These are phyloP conservation scores for Leishmania tropica DNA, from an alignment of 208 protist genomes.

Conservation along the genomic window DNA sequence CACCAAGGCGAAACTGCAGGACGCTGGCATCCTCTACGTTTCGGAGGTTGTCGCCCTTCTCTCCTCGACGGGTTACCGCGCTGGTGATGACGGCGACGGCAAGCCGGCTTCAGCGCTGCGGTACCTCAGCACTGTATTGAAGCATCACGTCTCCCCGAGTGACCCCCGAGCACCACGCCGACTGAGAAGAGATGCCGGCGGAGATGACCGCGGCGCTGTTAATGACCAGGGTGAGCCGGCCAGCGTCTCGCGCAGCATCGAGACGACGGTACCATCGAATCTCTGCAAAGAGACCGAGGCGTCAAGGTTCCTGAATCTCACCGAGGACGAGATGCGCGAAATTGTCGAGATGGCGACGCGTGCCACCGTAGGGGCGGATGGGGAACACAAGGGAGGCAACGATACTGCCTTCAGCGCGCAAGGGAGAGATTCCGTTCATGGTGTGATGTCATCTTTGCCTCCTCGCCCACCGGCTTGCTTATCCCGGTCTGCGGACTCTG, in stretches of 20 bases:
- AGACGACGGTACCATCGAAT: neutral
- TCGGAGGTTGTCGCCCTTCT: slow-evolving; percentile 41
- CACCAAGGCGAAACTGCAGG: slow-evolving; percentile 79
- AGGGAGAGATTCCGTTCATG: too few species aligned
- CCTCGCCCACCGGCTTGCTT: neutral
- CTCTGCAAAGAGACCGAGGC: too few species aligned
- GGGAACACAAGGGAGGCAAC: neutral
- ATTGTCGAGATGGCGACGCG: slow-evolving; percentile 4
- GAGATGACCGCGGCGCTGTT: neutral
- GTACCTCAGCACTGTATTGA: neutral
- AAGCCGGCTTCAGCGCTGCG: neutral
- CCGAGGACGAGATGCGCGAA: slow-evolving; percentile 17
- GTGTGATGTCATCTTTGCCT: neutral
- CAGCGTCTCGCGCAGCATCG: neutral
- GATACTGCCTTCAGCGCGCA: neutral
- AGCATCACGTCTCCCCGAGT: neutral
- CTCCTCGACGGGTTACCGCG: neutral
- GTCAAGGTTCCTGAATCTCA: slow-evolving; percentile 6
- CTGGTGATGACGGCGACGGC: neutral
- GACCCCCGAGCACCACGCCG: neutral
- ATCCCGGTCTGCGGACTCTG: neutral
- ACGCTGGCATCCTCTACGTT: slow-evolving; percentile 63
- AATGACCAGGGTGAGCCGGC: neutral
- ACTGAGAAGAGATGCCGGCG: neutral
- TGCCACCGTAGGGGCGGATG: neutral